Percentiles rank a stretch among this genome's conserved stretches.
These are phyloP conservation scores for Globisporangium recalcitrans DNA, from an alignment of 352 stramenopile genomes.

Conservation along the genomic window DNA sequence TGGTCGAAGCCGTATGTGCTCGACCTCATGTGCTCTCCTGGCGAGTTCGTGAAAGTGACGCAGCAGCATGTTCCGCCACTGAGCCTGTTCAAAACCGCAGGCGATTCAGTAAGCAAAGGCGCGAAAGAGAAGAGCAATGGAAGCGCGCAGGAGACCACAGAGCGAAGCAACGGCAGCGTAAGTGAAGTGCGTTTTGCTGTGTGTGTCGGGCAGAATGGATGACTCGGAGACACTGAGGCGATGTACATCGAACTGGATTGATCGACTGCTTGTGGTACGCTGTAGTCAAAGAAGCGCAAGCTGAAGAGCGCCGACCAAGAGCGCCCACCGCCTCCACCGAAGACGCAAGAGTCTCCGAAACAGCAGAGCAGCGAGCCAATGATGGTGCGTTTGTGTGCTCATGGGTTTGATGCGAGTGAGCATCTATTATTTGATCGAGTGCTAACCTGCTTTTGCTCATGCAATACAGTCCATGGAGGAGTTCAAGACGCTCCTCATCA, in stretches of 20 bases:
- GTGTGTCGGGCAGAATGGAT: too few species aligned
- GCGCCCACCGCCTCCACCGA: constrained; percentile 3
- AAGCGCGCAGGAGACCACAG: not conserved
- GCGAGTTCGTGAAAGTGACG: constrained; percentile 37
- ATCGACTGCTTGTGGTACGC: not conserved
- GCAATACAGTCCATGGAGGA: constrained; percentile 42
- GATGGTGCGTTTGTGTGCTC: constrained; percentile 27
- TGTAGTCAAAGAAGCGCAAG: constrained; percentile 44
- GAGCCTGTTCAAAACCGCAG: constrained; percentile 46
- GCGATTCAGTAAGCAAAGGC: not conserved
- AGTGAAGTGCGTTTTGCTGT: not conserved
- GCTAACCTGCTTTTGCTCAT: not conserved
- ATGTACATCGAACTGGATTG: not conserved
- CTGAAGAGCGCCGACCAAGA: constrained; percentile 22
- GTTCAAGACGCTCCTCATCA: constrained; percentile 63
- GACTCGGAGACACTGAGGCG: not conserved
- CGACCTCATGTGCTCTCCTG: constrained; percentile 20
- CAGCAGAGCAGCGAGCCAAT: constrained; percentile 18
- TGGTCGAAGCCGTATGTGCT: constrained; percentile 72
- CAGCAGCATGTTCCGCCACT: constrained; percentile 62
- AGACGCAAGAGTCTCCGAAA: constrained; percentile 12
- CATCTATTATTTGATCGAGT: too few species aligned
- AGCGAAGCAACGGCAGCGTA: constrained; percentile 8
- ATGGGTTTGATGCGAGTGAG: too few species aligned
- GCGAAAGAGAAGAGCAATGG: not conserved